Conservation (phyloP, 768 basidiomycete species). For the Phylloporus sp. region DNA sequence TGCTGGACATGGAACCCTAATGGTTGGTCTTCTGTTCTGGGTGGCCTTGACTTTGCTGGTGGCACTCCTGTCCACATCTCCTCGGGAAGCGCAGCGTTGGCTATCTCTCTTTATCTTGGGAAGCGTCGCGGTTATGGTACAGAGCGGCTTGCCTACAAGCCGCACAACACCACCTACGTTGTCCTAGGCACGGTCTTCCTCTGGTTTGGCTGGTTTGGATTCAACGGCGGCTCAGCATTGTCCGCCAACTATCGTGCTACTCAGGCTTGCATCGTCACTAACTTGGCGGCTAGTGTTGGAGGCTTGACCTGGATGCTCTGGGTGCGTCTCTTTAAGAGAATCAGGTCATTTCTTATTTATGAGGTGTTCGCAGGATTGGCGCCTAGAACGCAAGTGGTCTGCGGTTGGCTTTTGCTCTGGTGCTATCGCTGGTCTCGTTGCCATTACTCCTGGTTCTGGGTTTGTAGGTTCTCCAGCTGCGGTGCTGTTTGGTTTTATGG, state of each 20-base stretch:
- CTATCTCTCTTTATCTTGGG: slow-evolving; percentile 87
- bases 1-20: slow-evolving; percentile 95
- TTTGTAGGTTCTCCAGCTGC: slow-evolving; percentile 81
- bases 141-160: slow-evolving; percentile 86
- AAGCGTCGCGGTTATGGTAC: slow-evolving; percentile 91
- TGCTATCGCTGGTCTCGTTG: slow-evolving; percentile 85
- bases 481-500: slow-evolving; percentile 81
- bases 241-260: slow-evolving; percentile 85
- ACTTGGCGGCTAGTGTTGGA: slow-evolving; percentile 85
- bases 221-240: slow-evolving; percentile 91
- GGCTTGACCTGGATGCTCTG: slow-evolving; percentile 91
- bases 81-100: slow-evolving; percentile 88
- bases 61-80: slow-evolving; percentile 97
- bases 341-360: neutral
- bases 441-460: slow-evolving; percentile 83
- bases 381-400: slow-evolving; percentile 90
- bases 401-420: slow-evolving; percentile 96
- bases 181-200: slow-evolving; percentile 91
- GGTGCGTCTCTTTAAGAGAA: slow-evolving; percentile 39
- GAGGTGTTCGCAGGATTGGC: slow-evolving; percentile 64
- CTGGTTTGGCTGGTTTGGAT: slow-evolving; percentile 96
- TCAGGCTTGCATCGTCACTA: slow-evolving; percentile 90
- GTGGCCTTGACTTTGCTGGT: slow-evolving; percentile 90
- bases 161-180: slow-evolving; percentile 91
- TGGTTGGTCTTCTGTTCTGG: slow-evolving; percentile 71